Percentiles rank a stretch among this genome's conserved stretches.
These are phyloP conservation scores for Spathaspora passalidarum DNA, from an alignment of 805 yeast genomes.

Conservation along the genomic window DNA sequence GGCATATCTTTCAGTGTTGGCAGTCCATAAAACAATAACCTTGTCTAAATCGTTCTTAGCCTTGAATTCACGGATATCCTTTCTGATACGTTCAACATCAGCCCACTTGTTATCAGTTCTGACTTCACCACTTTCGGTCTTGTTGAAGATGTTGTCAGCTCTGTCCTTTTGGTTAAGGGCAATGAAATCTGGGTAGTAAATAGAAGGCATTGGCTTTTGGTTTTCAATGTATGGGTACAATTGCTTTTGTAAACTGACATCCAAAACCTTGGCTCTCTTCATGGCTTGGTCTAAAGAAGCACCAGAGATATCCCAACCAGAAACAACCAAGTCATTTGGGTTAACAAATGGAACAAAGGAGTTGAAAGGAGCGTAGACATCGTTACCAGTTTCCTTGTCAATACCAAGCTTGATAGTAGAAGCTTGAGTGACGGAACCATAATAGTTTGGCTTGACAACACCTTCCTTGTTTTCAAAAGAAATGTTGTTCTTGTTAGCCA, in stretches of 20 bases:
- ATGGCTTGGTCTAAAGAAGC: constrained; percentile 72
- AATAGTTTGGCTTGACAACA: constrained; percentile 71
- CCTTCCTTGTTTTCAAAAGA: constrained; percentile 83
- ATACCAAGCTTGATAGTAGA: constrained; percentile 88
- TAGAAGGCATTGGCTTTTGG: constrained; percentile 72
- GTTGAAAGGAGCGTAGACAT: constrained; percentile 90
- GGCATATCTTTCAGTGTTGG: constrained; percentile 92
- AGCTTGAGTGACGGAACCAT: constrained; percentile 92
- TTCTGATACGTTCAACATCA: constrained; percentile 83
- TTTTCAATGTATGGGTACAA: constrained; percentile 60
- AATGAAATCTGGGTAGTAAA: constrained; percentile 94
- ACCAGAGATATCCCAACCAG: constrained; percentile 93
- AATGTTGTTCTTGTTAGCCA: constrained; percentile 80
- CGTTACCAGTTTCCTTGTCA: constrained; percentile 67
- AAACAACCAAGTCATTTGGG: constrained; percentile 86
- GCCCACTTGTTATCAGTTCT: constrained; percentile 72
- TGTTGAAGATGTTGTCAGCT: constrained; percentile 81
- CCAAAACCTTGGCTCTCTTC: constrained; percentile 84
- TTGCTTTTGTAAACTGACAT: constrained; percentile 76
- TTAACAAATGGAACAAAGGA: constrained; percentile 81
- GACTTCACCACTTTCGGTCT: constrained; percentile 46
- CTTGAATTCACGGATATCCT: constrained; percentile 80
- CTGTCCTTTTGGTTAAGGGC: constrained; percentile 92
- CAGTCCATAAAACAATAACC: constrained; percentile 93
- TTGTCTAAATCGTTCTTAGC: constrained; percentile 69